phyloP scores from a whole-genome alignment of 2,329 filamentous ascomycete genomes.

The Epicoccum nigrum region DNA sequence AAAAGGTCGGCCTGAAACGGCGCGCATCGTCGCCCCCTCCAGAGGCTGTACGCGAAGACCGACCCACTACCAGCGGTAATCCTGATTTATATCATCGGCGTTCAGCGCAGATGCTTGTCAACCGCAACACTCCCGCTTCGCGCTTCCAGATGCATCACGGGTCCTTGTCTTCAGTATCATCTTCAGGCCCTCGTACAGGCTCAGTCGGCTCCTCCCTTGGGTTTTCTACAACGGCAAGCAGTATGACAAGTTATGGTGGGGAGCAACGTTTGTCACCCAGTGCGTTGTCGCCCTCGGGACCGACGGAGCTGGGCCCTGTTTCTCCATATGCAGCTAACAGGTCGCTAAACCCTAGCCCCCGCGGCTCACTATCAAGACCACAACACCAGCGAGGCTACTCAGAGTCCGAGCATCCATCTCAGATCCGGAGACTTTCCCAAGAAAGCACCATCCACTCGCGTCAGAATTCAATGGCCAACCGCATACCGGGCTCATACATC shows the following conservation, averaged over 20 bases:
- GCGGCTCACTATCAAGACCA: conserved; percentile 47
- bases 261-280: conserved; percentile 67
- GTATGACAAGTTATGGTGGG: conserved; percentile 68
- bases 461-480: conserved; percentile 55
- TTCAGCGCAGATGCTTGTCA: conserved; percentile 61
- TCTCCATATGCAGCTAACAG: conserved; percentile 61
- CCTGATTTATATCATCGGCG: conserved; percentile 61
- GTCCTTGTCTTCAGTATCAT: conserved; percentile 66
- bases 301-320: conserved; percentile 59
- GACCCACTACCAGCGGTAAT: conserved; percentile 49
- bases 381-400: conserved; percentile 51
- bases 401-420: conserved; percentile 46
- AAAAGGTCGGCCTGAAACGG: conserved; percentile 65
- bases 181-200: conserved; percentile 66
- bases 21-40: conserved; percentile 68
- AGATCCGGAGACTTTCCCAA: conserved; percentile 56
- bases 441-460: conserved; percentile 54
- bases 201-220: conserved; percentile 67
- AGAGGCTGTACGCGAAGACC: conserved; percentile 58
- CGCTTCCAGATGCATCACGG: conserved; percentile 63
- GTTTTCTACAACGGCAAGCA: conserved; percentile 65
- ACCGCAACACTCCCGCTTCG: conserved; percentile 60
- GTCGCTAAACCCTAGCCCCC: conserved; percentile 52
- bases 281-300: conserved; percentile 63
- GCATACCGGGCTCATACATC: conserved; percentile 67